phyloP scores from a whole-genome alignment of 139 green algal species.

The Coelastrella sp. region DNA sequence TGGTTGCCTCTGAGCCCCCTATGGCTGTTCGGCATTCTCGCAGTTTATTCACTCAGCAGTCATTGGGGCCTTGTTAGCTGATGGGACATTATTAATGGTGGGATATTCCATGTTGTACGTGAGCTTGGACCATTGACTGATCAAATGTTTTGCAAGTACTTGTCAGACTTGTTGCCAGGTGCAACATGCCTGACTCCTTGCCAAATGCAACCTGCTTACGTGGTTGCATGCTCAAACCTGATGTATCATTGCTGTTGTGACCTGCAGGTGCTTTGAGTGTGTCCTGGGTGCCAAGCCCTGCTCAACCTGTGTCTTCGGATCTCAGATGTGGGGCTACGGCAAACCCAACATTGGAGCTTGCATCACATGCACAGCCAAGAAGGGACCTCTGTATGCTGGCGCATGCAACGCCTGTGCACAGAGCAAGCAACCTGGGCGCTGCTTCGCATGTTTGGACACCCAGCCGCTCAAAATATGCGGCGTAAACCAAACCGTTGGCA shows the following conservation, averaged over 20 bases:
- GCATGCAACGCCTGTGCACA: constrained; percentile 39
- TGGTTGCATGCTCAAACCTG: not conserved
- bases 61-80: too few species aligned
- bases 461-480: not conserved
- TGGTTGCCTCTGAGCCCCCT: too few species aligned
- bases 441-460: constrained; percentile 29
- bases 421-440: constrained; percentile 3
- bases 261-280: constrained; percentile 26
- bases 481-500: not conserved
- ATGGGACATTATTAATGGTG: too few species aligned
- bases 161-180: too few species aligned
- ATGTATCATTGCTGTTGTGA: not conserved
- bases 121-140: too few species aligned
- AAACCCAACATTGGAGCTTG: constrained; percentile 18
- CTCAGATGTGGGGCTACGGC: constrained; percentile 37
- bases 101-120: too few species aligned
- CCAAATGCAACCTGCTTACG: not conserved
- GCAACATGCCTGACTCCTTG: too few species aligned
- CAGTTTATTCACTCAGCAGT: too few species aligned
- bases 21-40: too few species aligned
- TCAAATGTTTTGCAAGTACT: too few species aligned
- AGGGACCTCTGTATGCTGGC: constrained; percentile 12
- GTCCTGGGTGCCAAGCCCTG: constrained; percentile 23
- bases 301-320: constrained; percentile 10
- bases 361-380: not conserved